Conservation (phyloP, 2,329 filamentous ascomycete genomes). For the Aspergillus candidus region DNA sequence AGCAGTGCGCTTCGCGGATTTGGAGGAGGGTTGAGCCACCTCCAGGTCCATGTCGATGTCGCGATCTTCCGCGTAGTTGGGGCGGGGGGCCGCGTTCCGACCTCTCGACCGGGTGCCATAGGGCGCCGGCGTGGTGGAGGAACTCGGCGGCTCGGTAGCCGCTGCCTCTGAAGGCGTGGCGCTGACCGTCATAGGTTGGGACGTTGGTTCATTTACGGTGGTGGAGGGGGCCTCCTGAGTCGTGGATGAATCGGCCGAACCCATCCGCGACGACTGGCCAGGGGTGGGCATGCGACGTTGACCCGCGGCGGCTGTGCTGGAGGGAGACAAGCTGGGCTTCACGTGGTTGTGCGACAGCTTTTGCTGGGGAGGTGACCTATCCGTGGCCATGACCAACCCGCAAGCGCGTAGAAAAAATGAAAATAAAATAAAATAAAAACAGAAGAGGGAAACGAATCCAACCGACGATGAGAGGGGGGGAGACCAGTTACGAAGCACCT, state of each 20-base stretch:
- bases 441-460: too few relatives aligned
- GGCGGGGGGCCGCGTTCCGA: constrained; percentile 70
- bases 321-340: constrained; percentile 21
- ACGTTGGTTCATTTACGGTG: constrained; percentile 32
- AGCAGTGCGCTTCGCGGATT: constrained; percentile 27
- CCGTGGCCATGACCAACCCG: constrained; percentile 27
- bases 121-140: constrained; percentile 53
- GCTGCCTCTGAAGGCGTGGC: constrained; percentile 37
- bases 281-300: constrained; percentile 17
- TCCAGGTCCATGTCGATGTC: constrained; percentile 91
- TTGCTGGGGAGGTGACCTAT: constrained; percentile 22
- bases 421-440: constrained; percentile 10
- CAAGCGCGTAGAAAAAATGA: constrained; percentile 15
- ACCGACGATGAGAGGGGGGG: constrained; percentile 3
- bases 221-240: constrained; percentile 11
- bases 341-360: constrained; percentile 23
- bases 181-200: constrained; percentile 41
- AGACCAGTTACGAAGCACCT: constrained; percentile 14
- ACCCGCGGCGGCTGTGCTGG: constrained; percentile 11
- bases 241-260: constrained; percentile 16
- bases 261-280: constrained; percentile 33
- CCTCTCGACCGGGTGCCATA: constrained; percentile 95
- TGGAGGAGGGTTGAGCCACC: constrained; percentile 31
- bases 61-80: constrained; percentile 92
- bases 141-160: constrained; percentile 31